These are phyloP conservation scores for Colletotrichum magnum DNA, from an alignment of 2,329 filamentous ascomycete species.

Conservation along the genomic window DNA sequence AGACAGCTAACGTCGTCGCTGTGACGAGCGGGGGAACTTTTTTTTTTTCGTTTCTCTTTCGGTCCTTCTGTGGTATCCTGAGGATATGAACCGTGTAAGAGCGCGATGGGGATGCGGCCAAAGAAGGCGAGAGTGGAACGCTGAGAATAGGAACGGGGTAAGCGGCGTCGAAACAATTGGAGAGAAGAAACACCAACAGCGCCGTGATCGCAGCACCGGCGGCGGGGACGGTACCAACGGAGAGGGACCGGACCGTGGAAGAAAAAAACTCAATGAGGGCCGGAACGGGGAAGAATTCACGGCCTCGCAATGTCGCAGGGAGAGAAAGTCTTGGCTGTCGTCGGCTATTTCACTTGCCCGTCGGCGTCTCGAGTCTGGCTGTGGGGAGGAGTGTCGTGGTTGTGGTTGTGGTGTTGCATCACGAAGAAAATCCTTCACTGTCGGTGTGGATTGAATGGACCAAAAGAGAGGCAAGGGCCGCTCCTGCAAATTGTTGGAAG, in stretches of 20 bases:
- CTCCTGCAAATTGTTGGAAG: no score
- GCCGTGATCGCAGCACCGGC: background rate
- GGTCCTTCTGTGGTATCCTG: constrained; percentile 1
- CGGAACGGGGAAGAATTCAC: constrained; percentile 5
- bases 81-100: constrained; percentile 32
- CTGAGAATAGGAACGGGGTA: constrained; percentile 37
- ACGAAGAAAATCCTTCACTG: constrained; percentile 24
- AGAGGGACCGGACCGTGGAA: constrained; percentile 1
- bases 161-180: background rate
- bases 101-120: constrained; percentile 16
- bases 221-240: background rate
- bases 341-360: background rate
- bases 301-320: background rate
- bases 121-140: constrained; percentile 28
- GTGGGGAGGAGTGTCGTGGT: no score
- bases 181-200: background rate
- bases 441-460: background rate
- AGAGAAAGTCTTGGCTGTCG: constrained; percentile 28
- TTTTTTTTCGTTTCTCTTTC: background rate
- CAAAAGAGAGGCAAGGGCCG: background rate
- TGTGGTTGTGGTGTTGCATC: constrained; percentile 24
- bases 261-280: constrained; percentile 1
- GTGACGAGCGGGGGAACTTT: background rate
- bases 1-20: constrained; percentile 13
- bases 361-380: no score